phyloP scores from a whole-genome alignment of 768 basidiomycete species.

The Auriculariales sp. region DNA sequence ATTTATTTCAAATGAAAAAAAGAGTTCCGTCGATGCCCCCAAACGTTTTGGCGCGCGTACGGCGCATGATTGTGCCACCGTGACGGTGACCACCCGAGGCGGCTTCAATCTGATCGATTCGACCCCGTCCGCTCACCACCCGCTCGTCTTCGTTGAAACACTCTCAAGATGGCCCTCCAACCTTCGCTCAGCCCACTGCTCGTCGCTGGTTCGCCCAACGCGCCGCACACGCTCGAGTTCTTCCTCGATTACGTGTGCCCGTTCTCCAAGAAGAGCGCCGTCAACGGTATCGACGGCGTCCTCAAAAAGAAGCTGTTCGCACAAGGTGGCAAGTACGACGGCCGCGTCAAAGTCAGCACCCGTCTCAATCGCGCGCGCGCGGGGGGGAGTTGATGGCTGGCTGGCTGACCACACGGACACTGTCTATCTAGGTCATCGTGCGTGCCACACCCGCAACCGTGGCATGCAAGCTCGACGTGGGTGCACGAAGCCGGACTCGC shows the following conservation, averaged over 20 bases:
- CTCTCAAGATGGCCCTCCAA: constrained; percentile 53
- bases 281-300: constrained; percentile 40
- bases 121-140: no score
- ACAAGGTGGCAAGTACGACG: constrained; percentile 39
- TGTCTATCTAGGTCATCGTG: constrained; percentile 32
- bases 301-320: constrained; percentile 35
- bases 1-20: no score
- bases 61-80: no score
- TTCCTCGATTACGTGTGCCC: constrained; percentile 84
- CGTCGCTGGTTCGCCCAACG: constrained; percentile 39
- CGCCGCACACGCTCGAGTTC: constrained; percentile 69
- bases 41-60: no score
- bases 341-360: constrained; percentile 48
- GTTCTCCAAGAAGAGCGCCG: constrained; percentile 21
- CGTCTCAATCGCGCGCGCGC: no score
- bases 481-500: constrained; percentile 75
- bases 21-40: no score
- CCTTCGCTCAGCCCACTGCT: constrained; percentile 53
- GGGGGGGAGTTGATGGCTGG: no score
- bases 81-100: no score
- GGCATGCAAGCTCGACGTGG: constrained; percentile 64
- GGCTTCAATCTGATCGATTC: no score
- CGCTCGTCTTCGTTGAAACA: no score
- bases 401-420: no score
- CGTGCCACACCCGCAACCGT: constrained; percentile 62